Evolutionary conservation across 345 rosid genomes (phyloP).

Genomic region (Salix udensis): DNA sequence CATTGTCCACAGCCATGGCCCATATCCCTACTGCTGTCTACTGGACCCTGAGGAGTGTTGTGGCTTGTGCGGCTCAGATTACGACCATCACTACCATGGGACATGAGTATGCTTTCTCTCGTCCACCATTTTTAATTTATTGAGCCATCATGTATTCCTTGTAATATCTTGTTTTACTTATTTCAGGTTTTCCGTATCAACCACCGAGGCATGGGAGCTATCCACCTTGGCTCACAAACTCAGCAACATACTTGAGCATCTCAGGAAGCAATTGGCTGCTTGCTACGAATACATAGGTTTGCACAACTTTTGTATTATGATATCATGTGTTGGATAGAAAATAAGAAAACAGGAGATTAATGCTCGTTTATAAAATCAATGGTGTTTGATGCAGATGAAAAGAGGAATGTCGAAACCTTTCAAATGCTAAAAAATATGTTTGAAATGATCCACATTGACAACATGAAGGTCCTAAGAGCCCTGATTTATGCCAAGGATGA

Average conservation of each 20-base stretch:
- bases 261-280: conserved; percentile 46
- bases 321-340: not conserved
- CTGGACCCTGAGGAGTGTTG: conserved; percentile 59
- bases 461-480: conserved; percentile 81
- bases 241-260: conserved; percentile 58
- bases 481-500: conserved; percentile 66
- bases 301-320: not conserved
- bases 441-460: conserved; percentile 66
- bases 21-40: conserved; percentile 67
- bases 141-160: too few relatives aligned
- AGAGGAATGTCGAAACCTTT: conserved; percentile 49
- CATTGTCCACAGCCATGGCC: conserved; percentile 39
- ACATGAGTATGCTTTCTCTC: conserved; percentile 42
- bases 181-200: conserved; percentile 47
- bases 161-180: not conserved
- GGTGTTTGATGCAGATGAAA: conserved; percentile 46
- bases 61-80: conserved; percentile 63
- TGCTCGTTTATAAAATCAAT: not conserved
- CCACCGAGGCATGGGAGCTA: conserved; percentile 82
- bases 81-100: conserved; percentile 59
- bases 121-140: not conserved
- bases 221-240: conserved; percentile 79
- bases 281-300: conserved; percentile 65
- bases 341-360: not conserved
- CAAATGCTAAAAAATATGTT: conserved; percentile 44